Base-by-base conservation (phyloP, 75 land plant species). In the Picea sitchensis region DNA sequence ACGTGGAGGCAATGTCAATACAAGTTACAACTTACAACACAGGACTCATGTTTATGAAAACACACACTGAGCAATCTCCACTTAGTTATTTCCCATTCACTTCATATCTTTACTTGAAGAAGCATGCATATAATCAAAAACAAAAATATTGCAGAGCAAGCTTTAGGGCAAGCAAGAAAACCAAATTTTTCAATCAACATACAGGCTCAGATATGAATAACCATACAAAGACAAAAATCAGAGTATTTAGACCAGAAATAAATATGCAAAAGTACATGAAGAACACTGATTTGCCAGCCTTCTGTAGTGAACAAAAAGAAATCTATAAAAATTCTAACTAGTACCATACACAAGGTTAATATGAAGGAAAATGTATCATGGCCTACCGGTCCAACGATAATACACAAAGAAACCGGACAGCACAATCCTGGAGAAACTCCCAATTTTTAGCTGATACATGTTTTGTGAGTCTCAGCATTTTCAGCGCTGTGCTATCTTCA, bases 361-460 rank as follows among this genome's bases (percentile, higher is more conserved):
- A 71, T 44, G 14, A 12, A 64, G 36, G 14, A 26, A 64, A 64
- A 64, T 26, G 32, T 31, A 23, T 1, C 67, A 20, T 15, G n/a
- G 23, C 85, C 73, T 91, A 97, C 99, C 99, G 95, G 80, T 98
- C 99, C 63, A 98, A 80, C 17, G 98, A 86, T 73, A 98, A 84
- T 23, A 95, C 81, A 77, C 98, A 98, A 58, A 98, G 87, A 54
- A 93, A 88, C 31, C 99, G 96, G 73, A 98, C 93, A 3, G 96
- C 92, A 87, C 91, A 95, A 79, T 98, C 99, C 87, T 93, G 98
- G 38, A 98, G 92, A 83, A 97, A 98, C 82, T 93, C 98, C 86
- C 87, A 83, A 76, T 98, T 95, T 76, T 88, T 91, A 20, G 78
- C 77, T 89, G 94, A 95, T 26, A 94, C 92, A 82, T 87, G 83